Base-by-base conservation (phyloP, 768 basidiomycete genomes). In the Collybiopsis confluens region DNA sequence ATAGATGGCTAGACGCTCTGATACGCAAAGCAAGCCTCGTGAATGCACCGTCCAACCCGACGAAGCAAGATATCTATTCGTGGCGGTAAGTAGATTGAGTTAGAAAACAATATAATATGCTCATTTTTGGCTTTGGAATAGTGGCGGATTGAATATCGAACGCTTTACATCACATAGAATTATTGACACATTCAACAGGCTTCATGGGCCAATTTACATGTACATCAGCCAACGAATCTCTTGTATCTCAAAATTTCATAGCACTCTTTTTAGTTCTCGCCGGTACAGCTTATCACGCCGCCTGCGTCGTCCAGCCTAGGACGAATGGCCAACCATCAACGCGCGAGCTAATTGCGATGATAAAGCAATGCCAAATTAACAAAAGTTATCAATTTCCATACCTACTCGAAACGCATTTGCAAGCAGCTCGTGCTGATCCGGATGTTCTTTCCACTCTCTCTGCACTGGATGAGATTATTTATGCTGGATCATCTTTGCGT, bases 201-300 rank as follows among this genome's bases (percentile, higher is more conserved):
- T 89, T 90, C 68, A 90, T 90, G 56, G 89, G 69, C 27, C 86
- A 90, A 67, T 80, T 77, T 37, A 87, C 83, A 75, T 84, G 86
- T 88, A 68, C 73, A 84, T 73, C n/a, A 60, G 46, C 52, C 33
- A 7, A n/a, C 20, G 50, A 45, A 52, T 51, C 54, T 54, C 33
- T 62, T 59, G 61, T 61, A 53, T 63, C 66, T 58, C 65, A 59
- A 54, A 58, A 20, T 52, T 59, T 57, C 62, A 23, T 23, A 28
- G 54, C 35, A 47, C 55, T 44, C 61, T 42, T 27, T 47, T 37
- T 58, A 86, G 86, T 88, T 82, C 73, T 91, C 43, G 69, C 90
- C 62, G 86, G 88, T 45, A 73, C 76, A 54, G 69, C 91, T 20
- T 85, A 88, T 62, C 81, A 87, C 59, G 88, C 86, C 5, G 71